phyloP scores from a whole-genome alignment of 805 yeast species.

The Clavispora asparagi region DNA sequence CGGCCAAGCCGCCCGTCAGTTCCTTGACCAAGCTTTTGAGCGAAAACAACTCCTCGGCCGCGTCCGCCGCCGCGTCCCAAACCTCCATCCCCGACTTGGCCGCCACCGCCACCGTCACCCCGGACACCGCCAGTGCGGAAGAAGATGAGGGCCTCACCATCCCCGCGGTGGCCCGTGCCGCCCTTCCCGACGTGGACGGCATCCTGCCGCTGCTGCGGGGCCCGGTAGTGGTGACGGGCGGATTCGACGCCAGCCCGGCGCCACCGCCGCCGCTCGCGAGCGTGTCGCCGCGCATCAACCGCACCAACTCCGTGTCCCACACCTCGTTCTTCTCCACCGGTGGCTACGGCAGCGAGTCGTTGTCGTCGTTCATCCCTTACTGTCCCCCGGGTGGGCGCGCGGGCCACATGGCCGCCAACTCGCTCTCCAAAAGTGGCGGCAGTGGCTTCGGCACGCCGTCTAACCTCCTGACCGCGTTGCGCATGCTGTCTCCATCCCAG shows the following conservation, averaged over 20 bases:
- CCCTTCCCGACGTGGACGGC: background rate
- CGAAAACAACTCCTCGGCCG: conserved; percentile 21
- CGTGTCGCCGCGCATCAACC: conserved; percentile 37
- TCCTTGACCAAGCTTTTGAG: conserved; percentile 35
- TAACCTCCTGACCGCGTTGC: conserved; percentile 10
- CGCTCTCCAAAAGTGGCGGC: conserved; percentile 5
- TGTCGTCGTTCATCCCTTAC: conserved; percentile 63
- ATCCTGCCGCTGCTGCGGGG: conserved; percentile 1
- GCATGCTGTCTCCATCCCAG: conserved; percentile 10
- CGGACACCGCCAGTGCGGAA: conserved; percentile 1
- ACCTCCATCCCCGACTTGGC: background rate
- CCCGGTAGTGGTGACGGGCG: conserved; percentile 17
- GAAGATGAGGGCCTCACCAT: background rate
- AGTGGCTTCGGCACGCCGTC: conserved; percentile 6
- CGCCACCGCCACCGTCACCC: conserved; percentile 12
- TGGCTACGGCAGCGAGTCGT: conserved; percentile 34
- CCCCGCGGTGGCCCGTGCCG: background rate
- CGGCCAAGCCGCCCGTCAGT: conserved; percentile 24
- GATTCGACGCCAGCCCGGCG: conserved; percentile 12
- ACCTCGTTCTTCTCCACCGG: conserved; percentile 31
- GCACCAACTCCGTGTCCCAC: conserved; percentile 37
- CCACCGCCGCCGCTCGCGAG: conserved; percentile 15
- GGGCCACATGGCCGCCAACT: conserved; percentile 3
- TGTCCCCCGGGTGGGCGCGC: conserved; percentile 62
- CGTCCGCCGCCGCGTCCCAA: background rate